Percentiles rank a stretch among this genome's conserved stretches.
Conservation (phyloP, 139 green algal genomes). For the Chlorella sp. region DNA sequence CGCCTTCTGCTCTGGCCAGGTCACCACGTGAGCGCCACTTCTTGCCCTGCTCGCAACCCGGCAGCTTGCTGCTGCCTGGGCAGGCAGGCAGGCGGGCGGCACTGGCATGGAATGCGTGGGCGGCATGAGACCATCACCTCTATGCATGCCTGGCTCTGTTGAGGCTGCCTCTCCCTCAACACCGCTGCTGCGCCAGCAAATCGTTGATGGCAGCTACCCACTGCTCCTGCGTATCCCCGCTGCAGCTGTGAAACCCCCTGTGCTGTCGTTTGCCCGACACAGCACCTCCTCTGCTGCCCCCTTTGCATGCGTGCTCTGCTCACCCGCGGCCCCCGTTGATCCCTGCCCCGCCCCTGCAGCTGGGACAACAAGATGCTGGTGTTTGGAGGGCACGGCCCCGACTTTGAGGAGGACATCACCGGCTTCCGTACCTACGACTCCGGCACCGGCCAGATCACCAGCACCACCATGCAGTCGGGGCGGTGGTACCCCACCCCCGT, state of each 20-base stretch:
- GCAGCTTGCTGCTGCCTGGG: too few relatives aligned
- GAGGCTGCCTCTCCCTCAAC: too few relatives aligned
- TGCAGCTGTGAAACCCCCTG: too few relatives aligned
- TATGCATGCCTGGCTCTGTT: too few relatives aligned
- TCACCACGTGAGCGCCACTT: background rate
- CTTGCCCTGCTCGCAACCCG: too few relatives aligned
- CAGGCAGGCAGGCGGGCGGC: too few relatives aligned
- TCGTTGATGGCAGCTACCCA: too few relatives aligned
- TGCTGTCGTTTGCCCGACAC: too few relatives aligned
- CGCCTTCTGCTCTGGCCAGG: background rate
- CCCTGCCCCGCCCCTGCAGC: background rate
- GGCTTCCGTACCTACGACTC: slow-evolving; percentile 8
- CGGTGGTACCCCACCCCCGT: background rate
- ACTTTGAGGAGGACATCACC: background rate
- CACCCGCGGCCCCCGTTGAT: background rate
- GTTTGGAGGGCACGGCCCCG: slow-evolving; percentile 8
- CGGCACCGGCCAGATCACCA: background rate
- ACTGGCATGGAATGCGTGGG: too few relatives aligned
- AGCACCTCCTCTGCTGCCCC: background rate
- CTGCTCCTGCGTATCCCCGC: too few relatives aligned
- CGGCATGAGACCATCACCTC: too few relatives aligned
- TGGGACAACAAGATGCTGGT: background rate
- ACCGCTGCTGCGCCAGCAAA: too few relatives aligned
- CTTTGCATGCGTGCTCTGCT: background rate
- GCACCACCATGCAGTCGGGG: background rate